Evolutionary conservation across 148 eudicot species (phyloP), one percentile per base, ranked within the genome.

Genomic region (Vaccinium corymbosum): DNA sequence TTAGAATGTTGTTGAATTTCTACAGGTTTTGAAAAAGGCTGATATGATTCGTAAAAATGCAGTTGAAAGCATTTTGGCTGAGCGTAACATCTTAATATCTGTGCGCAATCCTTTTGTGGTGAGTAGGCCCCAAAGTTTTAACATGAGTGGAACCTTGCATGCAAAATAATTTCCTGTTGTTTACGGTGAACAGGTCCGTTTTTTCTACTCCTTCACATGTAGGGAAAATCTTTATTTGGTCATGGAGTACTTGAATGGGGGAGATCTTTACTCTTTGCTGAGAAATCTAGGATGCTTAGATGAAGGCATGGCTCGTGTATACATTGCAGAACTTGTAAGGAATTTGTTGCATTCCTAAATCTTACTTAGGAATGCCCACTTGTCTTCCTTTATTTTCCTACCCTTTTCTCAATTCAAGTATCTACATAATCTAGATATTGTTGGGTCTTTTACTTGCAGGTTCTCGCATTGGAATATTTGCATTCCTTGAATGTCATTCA

Each of bases 91-190:
- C 81, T 86, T 97, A 76, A 97, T 97, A 74, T 87, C 98, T 79
- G 92, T 92, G 82, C 93, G 99, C 51, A 97, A 97, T 89, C 98
- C 98, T 87, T 97, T 97, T 89, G 97, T 95, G 98, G 99, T 97
- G 84, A 91, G 95, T 66, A 87, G 72, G 86, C 56, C 55, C 66
- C 48, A 8, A 5, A 14, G 76, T 87, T 66, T 42, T 46, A 51
- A 42, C 56, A 12, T 71, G 16, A 27, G 9, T 48, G 52, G 76
- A 83, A 35, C 27, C 35, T 17, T 84, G 57, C 81, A 49, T 81
- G 38, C 78, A 53, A 76, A 81, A 53, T 83, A 82, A 79, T 81
- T 89, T 59, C 81, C 68, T 85, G 81, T 85, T 82, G 78, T 84
- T 75, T 78, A 83, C 83, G 86, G 78, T 87, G 91, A 82, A 89